Conservation (phyloP, 2,329 filamentous ascomycete species). For the Pseudogymnoascus sp. region DNA sequence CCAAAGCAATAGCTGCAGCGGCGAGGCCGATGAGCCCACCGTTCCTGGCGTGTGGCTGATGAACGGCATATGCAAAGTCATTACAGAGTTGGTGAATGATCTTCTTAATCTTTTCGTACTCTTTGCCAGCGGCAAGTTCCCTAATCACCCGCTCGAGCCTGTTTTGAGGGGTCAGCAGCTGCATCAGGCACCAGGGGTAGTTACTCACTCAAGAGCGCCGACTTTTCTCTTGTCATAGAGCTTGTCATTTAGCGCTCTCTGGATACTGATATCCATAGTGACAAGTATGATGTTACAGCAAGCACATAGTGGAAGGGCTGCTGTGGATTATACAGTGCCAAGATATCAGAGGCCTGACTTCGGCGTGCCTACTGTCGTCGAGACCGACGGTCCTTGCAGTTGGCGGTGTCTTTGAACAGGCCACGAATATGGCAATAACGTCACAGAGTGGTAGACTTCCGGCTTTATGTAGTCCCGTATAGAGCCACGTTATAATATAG, state of each 20-base stretch:
- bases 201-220: slow-evolving; percentile 81
- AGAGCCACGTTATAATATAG: neutral
- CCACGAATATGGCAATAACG: neutral
- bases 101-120: slow-evolving; percentile 71
- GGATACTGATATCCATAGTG: slow-evolving; percentile 78
- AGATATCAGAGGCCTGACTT: neutral
- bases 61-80: slow-evolving; percentile 94
- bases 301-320: slow-evolving; percentile 4
- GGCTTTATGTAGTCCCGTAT: neutral
- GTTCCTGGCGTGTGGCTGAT: slow-evolving; percentile 93
- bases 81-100: slow-evolving; percentile 96
- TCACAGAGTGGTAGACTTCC: neutral
- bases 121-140: slow-evolving; percentile 66
- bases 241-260: slow-evolving; percentile 92
- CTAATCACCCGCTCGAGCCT: slow-evolving; percentile 88
- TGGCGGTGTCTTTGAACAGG: neutral
- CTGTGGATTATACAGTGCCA: neutral
- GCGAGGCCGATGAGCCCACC: slow-evolving; percentile 92
- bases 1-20: slow-evolving; percentile 89
- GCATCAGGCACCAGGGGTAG: neutral
- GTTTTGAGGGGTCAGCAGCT: slow-evolving; percentile 9
- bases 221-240: slow-evolving; percentile 97
- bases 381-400: neutral
- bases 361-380: neutral
- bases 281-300: slow-evolving; percentile 5